Evolutionary conservation across 208 protist species (phyloP).

Genomic region (Leptomonas pyrrhocoris): DNA sequence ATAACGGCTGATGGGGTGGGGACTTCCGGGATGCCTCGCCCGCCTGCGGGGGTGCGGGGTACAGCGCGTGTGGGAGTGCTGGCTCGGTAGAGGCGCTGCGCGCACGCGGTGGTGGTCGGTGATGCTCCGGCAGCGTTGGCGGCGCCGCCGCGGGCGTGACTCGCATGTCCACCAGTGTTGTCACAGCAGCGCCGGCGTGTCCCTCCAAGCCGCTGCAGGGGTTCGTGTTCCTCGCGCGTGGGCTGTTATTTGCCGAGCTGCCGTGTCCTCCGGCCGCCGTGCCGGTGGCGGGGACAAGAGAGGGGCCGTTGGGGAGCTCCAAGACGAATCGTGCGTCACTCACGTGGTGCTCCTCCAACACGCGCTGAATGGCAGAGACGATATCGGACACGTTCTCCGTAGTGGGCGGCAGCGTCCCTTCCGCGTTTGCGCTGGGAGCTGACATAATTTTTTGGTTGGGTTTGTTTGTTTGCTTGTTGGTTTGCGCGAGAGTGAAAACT

Average conservation of each 20-base stretch:
- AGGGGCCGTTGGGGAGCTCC: constrained; percentile 30
- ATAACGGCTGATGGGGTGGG: not conserved
- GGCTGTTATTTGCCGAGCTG: not conserved
- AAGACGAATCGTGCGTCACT: constrained; percentile 50
- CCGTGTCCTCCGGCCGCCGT: not conserved
- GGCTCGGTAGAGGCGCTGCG: constrained; percentile 19
- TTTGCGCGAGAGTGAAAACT: too few species aligned
- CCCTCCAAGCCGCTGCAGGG: too few species aligned
- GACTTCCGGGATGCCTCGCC: not conserved
- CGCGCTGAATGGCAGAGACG: constrained; percentile 52
- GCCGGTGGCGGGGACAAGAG: not conserved
- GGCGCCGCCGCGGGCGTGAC: constrained; percentile 3
- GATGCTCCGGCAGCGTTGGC: constrained; percentile 15
- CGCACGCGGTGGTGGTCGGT: constrained; percentile 25
- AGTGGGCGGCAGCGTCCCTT: not conserved
- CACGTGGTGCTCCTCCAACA: constrained; percentile 51
- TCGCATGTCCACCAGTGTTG: not conserved
- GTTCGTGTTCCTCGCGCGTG: not conserved
- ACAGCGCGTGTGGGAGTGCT: not conserved
- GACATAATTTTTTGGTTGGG: too few species aligned
- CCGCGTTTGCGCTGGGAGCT: not conserved
- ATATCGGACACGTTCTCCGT: constrained; percentile 24
- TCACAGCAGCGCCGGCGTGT: not conserved
- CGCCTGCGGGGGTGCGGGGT: not conserved
- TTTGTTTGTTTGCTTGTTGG: too few species aligned